Base-by-base conservation (phyloP, 2,329 filamentous ascomycete species). In the Botryotinia globosa region DNA sequence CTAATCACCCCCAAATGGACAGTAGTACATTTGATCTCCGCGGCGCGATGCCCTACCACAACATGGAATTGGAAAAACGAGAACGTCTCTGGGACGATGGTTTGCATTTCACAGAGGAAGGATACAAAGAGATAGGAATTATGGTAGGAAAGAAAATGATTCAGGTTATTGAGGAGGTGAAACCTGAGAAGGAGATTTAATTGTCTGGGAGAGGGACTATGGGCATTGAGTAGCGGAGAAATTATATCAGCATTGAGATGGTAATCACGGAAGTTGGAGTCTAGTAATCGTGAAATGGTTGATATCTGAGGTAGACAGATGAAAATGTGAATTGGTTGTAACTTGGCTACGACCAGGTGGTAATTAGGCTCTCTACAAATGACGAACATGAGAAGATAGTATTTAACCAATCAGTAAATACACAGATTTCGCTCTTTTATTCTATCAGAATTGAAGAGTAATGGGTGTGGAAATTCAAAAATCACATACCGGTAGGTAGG, bases 111-210 rank as follows among this genome's bases (percentile, higher is more conserved):
- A 87, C 85, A 0, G 80, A 82, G 0, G 83, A 82, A 8, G 90
- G 90, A 9, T 92, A 92, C 81, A 84, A 89, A 76, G 82, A 87
- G 77, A 88, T 92, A 83, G 90, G 89, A 2, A 82, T 85, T 37
- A 83, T 86, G 72, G 83, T 91, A 63, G 89, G 85, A 64, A 83
- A 85, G 45, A 83, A 82, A 34, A 79, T 92, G 16, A 82, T 88
- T 67, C 82, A 84, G 45, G 82, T 90, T 69, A 75, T 87, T 42
- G 65, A 67, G 22, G 64, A 69, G 22, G 48, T 54, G 37, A 69
- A 63, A 65, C 48, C 56, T 9, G 65, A 37, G 61, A 42, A 44
- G 42, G 37, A 54, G 45, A 18, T 67, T 54, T 67, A 48, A 51
- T 16, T 56, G 34, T 25, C 44, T 22, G 45, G 45, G 25, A n/a